Percentiles rank a stretch among this genome's conserved stretches.
Evolutionary conservation across 2,329 filamentous ascomycete genomes (phyloP).

Genomic region (Stagonosporopsis rhizophila): DNA sequence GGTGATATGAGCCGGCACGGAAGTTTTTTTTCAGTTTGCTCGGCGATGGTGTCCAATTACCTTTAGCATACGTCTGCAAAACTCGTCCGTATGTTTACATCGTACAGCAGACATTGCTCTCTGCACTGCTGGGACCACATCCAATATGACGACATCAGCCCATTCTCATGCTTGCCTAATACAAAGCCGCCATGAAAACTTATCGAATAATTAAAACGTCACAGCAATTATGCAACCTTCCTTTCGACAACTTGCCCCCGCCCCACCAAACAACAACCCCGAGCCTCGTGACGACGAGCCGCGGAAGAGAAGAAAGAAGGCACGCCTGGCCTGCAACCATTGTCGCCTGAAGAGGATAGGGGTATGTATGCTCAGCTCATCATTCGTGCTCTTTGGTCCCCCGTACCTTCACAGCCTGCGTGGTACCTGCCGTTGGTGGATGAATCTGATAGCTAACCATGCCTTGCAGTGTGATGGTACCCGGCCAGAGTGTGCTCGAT

Average conservation of each 20-base stretch:
- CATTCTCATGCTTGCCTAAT: not conserved
- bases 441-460: not conserved
- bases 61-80: not conserved
- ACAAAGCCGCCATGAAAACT: not conserved
- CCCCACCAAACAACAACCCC: not conserved
- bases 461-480: conserved; percentile 9
- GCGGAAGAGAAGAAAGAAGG: conserved; percentile 13
- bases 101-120: not conserved
- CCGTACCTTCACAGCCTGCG: not conserved
- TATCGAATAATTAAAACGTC: not conserved
- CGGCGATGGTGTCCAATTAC: not conserved
- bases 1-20: not conserved
- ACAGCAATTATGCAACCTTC: conserved; percentile 7
- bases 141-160: conserved; percentile 9
- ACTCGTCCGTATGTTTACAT: not conserved
- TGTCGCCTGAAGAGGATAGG: conserved; percentile 15
- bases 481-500: conserved; percentile 12
- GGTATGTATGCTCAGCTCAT: conserved; percentile 7
- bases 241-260: conserved; percentile 13
- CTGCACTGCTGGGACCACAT: not conserved
- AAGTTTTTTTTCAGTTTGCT: not conserved
- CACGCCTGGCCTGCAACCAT: conserved; percentile 17
- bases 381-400: not conserved
- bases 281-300: conserved; percentile 5
- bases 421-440: not conserved